A percentile compares a stretch with the other conserved stretches of the same genome.
Evolutionary conservation across 768 basidiomycete species (phyloP).

Genomic region (Suillus decipiens): DNA sequence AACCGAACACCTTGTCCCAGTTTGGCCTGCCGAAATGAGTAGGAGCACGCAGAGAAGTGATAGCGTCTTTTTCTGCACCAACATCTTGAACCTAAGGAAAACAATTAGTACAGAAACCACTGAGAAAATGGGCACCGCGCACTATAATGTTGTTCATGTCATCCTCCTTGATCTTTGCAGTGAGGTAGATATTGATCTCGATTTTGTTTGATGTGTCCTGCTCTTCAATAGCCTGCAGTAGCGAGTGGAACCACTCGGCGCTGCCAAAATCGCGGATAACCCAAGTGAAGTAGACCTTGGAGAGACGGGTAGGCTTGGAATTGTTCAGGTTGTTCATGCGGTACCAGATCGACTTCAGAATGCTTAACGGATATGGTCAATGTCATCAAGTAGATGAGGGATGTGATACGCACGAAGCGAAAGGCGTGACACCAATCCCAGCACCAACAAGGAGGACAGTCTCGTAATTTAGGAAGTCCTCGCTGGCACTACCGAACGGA

Average conservation of each 20-base stretch:
- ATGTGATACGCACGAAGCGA: slow-evolving; percentile 72
- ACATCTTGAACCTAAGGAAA: slow-evolving; percentile 73
- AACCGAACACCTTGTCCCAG: slow-evolving; percentile 73
- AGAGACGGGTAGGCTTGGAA: slow-evolving; percentile 76
- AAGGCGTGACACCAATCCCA: slow-evolving; percentile 96
- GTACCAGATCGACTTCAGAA: slow-evolving; percentile 93
- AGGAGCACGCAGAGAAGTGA: slow-evolving; percentile 85
- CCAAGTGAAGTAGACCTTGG: slow-evolving; percentile 94
- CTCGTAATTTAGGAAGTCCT: slow-evolving; percentile 91
- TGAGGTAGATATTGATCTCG: slow-evolving; percentile 94
- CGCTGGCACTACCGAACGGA: slow-evolving; percentile 90
- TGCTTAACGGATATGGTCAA: slow-evolving; percentile 42
- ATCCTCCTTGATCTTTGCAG: slow-evolving; percentile 87
- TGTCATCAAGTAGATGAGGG: slow-evolving; percentile 5
- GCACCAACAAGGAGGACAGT: slow-evolving; percentile 88
- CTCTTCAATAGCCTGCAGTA: slow-evolving; percentile 90
- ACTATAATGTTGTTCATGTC: slow-evolving; percentile 94
- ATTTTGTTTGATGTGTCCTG: slow-evolving; percentile 85
- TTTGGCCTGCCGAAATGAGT: slow-evolving; percentile 94
- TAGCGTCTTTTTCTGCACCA: slow-evolving; percentile 89
- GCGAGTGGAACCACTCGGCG: slow-evolving; percentile 93
- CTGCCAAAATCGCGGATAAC: slow-evolving; percentile 91
- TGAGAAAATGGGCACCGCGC: slow-evolving; percentile 20
- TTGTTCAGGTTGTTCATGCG: slow-evolving; percentile 87
- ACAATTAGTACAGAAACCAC: slow-evolving; percentile 8